Conservation (phyloP, 140 eudicot genomes). For the Oenanthe javanica region DNA sequence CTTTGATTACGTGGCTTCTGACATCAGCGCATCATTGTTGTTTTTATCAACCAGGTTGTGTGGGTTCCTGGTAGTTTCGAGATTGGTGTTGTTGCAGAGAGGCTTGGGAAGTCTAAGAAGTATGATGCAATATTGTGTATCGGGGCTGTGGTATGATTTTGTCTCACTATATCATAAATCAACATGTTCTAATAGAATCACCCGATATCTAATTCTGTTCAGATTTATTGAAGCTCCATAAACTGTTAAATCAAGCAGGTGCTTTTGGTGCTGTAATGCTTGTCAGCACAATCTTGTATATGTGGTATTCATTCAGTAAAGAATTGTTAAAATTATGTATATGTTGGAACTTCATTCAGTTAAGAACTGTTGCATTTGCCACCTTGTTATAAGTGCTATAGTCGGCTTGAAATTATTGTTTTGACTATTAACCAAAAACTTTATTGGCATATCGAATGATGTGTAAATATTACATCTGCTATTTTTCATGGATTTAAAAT, state of each 20-base stretch:
- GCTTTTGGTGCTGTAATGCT: neutral
- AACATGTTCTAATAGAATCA: neutral
- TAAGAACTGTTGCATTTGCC: neutral
- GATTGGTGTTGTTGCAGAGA: constrained; percentile 78
- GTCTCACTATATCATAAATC: neutral
- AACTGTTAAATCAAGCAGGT: neutral
- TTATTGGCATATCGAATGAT: neutral
- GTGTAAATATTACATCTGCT: no score
- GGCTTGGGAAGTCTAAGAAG: constrained; percentile 79
- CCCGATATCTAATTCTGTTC: neutral
- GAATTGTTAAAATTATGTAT: neutral
- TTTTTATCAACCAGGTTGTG: constrained; percentile 46
- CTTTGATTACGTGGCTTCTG: neutral
- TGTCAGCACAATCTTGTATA: neutral
- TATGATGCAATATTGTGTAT: constrained; percentile 75
- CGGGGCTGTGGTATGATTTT: constrained; percentile 85
- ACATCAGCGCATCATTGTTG: neutral
- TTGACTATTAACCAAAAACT: neutral
- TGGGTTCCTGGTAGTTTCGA: constrained; percentile 99
- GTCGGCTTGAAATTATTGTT: neutral
- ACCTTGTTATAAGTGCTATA: neutral
- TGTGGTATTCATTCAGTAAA: neutral
- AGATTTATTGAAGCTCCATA: neutral
- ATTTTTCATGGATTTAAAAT: no score
- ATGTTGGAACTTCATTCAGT: neutral